Evolutionary conservation across 192 early-diverging fungal genomes (phyloP).

Genomic region (Backusella tarrabulga): DNA sequence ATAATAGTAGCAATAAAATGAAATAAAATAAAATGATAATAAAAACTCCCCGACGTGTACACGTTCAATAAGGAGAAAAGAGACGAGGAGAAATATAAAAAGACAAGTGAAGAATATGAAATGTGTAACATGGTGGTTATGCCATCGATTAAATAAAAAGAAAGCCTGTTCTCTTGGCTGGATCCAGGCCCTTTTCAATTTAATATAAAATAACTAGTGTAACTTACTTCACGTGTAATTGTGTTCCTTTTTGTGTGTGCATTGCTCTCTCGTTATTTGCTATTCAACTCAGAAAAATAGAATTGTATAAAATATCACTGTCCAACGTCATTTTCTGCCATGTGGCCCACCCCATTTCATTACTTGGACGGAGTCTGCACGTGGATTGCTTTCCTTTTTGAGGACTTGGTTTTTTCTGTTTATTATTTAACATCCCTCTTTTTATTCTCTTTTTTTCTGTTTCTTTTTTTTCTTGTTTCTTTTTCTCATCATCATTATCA

Average conservation of each 20-base stretch:
- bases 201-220: slow-evolving; percentile 1
- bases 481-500: background rate
- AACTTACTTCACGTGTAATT: slow-evolving; percentile 2
- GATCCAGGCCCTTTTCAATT: slow-evolving; percentile 3
- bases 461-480: background rate
- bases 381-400: slow-evolving; percentile 2
- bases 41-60: slow-evolving; percentile 3
- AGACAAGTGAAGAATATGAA: background rate
- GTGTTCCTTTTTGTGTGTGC: background rate
- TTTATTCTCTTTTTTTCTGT: background rate
- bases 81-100: background rate
- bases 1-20: background rate
- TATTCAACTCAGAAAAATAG: slow-evolving; percentile 4
- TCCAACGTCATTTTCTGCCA: slow-evolving; percentile 9
- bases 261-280: background rate
- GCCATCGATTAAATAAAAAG: background rate
- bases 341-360: background rate
- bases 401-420: background rate
- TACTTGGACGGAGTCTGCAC: background rate
- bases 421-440: slow-evolving; percentile 3
- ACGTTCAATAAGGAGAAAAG: background rate
- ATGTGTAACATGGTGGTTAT: background rate
- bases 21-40: background rate
- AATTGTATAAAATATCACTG: background rate
- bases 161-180: background rate